A percentile compares a stretch with the other conserved stretches of the same genome.
Evolutionary conservation across 2,329 filamentous ascomycete species (phyloP).

Genomic region (Dryadomyces quercus-mongolicae): DNA sequence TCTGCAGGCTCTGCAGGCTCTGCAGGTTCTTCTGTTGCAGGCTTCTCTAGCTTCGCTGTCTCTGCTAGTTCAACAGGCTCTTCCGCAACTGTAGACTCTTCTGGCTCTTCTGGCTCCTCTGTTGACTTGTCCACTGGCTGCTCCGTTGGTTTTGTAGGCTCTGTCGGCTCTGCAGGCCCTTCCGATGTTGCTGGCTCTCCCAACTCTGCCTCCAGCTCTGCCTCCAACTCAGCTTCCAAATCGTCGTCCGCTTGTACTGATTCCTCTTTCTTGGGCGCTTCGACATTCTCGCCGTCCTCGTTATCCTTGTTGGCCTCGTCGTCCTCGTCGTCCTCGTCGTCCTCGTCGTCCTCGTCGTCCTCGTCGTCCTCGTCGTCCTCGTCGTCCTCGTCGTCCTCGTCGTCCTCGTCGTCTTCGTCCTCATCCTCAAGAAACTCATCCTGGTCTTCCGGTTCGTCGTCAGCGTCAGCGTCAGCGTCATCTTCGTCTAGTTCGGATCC

Average conservation of each 20-base stretch:
- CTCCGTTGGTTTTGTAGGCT: not conserved
- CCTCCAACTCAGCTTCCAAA: conserved; percentile 2
- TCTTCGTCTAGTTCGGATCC: not conserved
- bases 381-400: not conserved
- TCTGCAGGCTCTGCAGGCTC: not conserved
- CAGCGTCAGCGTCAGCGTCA: not conserved
- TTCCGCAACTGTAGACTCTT: not conserved
- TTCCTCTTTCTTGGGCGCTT: not conserved
- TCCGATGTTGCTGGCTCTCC: not conserved
- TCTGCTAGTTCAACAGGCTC: not conserved
- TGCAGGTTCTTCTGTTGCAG: not conserved
- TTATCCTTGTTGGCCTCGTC: not conserved
- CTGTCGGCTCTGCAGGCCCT: too few species aligned
- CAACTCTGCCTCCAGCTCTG: not conserved
- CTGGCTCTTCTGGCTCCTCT: not conserved
- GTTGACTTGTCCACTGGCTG: not conserved
- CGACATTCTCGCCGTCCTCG: not conserved
- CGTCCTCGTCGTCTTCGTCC: not conserved
- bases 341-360: not conserved
- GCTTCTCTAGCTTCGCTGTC: not conserved
- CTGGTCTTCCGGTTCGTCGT: not conserved
- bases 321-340: not conserved
- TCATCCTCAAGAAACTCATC: not conserved
- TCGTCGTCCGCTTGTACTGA: not conserved
- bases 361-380: not conserved